Evolutionary conservation across 192 early-diverging fungal species (phyloP).

Genomic region (Phlyctochytrium bullatum): DNA sequence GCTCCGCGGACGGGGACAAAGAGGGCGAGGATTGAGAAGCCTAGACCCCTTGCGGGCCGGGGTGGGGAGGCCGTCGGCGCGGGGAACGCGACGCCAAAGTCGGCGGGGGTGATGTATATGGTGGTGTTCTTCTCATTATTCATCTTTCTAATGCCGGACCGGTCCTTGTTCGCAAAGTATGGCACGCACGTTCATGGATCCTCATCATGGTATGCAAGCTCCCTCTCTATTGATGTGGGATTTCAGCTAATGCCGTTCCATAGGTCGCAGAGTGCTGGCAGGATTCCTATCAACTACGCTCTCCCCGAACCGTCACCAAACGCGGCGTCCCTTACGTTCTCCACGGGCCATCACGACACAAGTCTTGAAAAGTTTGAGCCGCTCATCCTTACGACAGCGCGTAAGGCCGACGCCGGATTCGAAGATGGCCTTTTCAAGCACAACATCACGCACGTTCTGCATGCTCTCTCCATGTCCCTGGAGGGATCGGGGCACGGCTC

Average conservation of each 20-base stretch:
- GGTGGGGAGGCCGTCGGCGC: slow-evolving; percentile 11
- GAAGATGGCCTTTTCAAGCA: no score
- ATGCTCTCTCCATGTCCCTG: no score
- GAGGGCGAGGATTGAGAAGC: slow-evolving; percentile 22
- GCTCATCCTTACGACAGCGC: no score
- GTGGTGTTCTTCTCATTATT: slow-evolving; percentile 77
- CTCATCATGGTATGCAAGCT: neutral
- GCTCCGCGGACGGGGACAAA: slow-evolving; percentile 29
- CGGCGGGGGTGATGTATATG: slow-evolving; percentile 62
- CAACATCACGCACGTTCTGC: no score
- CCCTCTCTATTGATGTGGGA: neutral
- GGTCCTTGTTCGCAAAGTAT: no score
- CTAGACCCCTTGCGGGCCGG: slow-evolving; percentile 15
- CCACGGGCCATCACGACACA: no score
- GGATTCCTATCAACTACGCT: neutral
- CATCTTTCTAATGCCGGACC: slow-evolving; percentile 64
- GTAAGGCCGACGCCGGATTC: no score
- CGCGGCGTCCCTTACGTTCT: neutral
- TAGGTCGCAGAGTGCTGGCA: neutral
- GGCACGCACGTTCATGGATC: neutral
- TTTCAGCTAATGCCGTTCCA: neutral
- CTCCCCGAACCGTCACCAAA: neutral
- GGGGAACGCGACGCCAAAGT: slow-evolving; percentile 22
- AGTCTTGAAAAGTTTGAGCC: no score
- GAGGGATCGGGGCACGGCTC: no score